Percentiles rank a stretch among this genome's conserved stretches.
phyloP scores from a whole-genome alignment of 2,329 filamentous ascomycete species.

The Celoporthe dispersa region DNA sequence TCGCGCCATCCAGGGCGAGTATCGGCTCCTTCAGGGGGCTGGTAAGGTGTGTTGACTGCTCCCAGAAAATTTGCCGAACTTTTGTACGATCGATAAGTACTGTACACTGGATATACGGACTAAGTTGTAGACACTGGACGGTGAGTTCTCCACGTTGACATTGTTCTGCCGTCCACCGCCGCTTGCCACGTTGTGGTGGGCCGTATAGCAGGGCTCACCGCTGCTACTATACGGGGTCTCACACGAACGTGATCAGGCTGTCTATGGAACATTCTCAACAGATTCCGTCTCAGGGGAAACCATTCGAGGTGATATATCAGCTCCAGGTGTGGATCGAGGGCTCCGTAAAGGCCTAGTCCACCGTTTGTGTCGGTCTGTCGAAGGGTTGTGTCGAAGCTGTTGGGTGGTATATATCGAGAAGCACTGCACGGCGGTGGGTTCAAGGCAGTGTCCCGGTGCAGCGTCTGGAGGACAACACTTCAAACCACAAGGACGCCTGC shows the following conservation, averaged over 20 bases:
- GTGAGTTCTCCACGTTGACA: neutral
- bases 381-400: neutral
- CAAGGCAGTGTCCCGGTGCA: neutral
- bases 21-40: neutral
- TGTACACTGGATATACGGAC: neutral
- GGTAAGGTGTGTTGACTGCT: neutral
- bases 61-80: neutral
- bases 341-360: neutral
- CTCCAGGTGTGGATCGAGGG: neutral
- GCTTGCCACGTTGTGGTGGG: conserved; percentile 5
- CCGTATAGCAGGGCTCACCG: neutral
- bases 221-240: neutral
- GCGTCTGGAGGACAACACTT: neutral
- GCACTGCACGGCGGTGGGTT: neutral
- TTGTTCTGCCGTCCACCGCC: neutral
- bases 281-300: neutral
- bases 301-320: neutral
- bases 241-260: neutral
- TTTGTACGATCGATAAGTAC: neutral
- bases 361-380: neutral
- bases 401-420: neutral
- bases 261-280: neutral
- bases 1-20: neutral
- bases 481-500: neutral
- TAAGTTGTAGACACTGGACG: neutral